phyloP scores from a whole-genome alignment of 257 asterid species.

The Fraxinus quadrangulata region DNA sequence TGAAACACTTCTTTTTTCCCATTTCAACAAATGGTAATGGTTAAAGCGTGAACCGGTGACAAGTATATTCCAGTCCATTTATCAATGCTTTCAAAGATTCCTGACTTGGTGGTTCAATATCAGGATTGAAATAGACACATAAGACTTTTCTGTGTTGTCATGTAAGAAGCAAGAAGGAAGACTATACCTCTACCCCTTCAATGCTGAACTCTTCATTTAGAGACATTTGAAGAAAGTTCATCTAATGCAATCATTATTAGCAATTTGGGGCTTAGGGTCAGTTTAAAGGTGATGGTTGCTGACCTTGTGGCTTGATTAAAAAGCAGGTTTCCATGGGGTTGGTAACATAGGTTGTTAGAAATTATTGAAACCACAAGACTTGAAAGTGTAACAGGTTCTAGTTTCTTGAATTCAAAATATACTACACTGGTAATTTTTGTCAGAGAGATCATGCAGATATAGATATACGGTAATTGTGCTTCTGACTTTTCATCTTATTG shows the following conservation, averaged over 20 bases:
- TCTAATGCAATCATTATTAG: not conserved
- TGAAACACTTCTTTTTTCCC: not conserved
- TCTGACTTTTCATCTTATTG: too few species aligned
- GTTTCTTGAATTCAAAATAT: not conserved
- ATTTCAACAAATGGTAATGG: not conserved
- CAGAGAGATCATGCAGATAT: not conserved
- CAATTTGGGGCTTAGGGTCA: not conserved
- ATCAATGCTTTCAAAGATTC: conserved; percentile 80
- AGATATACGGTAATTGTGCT: too few species aligned
- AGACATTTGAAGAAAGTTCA: not conserved
- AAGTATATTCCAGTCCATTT: conserved; percentile 78
- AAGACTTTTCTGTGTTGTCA: not conserved
- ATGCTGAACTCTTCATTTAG: not conserved
- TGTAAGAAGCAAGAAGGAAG: not conserved
- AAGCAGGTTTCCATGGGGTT: too few species aligned
- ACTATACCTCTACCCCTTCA: not conserved
- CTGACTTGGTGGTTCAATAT: conserved; percentile 64
- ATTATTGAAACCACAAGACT: not conserved
- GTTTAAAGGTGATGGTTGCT: too few species aligned
- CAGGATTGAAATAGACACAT: conserved; percentile 39
- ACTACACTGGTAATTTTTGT: not conserved
- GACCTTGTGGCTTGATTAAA: too few species aligned
- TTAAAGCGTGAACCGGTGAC: conserved; percentile 69
- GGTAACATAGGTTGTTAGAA: not conserved
- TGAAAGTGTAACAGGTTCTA: not conserved